Base-by-base conservation (phyloP, 1,284 basidiomycete species). In the Cutaneotrichosporon mucoides region DNA sequence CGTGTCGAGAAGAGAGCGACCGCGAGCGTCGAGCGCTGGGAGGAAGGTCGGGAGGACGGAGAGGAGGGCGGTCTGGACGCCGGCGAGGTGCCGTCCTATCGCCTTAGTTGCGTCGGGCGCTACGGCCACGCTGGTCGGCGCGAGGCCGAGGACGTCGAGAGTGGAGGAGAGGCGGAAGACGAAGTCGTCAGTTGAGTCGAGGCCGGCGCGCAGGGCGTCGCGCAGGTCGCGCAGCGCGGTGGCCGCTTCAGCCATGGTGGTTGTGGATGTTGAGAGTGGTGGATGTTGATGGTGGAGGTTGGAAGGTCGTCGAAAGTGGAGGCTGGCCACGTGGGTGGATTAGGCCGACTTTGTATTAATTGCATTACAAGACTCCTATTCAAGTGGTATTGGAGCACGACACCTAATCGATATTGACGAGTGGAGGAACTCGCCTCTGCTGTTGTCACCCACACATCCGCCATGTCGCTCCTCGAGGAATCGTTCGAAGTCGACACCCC, bases 1-100 rank as follows among this genome's bases (percentile, higher is more conserved):
- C 2, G 53, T 53, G 7, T 67, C 55, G 0, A 78, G 61, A 0
- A 72, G 12, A 11, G 51, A 54, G 34, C 56, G 65, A 0, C 67
- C 63, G 1, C 51, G 72, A 35, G 82, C 76, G 52, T 87, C 83
- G 15, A 92, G 77, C 0, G 75, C 65, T 0, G 76, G 70, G 46
- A 85, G 82, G 88, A 91, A 93, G 24, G 84, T 82, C 0, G 88
- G 88, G 4, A 85, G 72, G 42, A 55, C 46, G 8, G 54, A 57
- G 2, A 76, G 34, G 4, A 76, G 64, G 4, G 57, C 46, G 5
- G 50, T 43, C 49, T 76, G 75, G 0, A 73, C 68, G 5, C 63
- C 54, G 1, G 72, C 70, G 0, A 76, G 64, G 36, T 68, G 66
- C 34, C 72, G 58, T 4, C 52, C 43, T 16, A 72, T 55, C 2